A percentile compares a stretch with the other conserved stretches of the same genome.
Evolutionary conservation across 257 asterid species (phyloP).

Genomic region (Dorcoceras hygrometricum): DNA sequence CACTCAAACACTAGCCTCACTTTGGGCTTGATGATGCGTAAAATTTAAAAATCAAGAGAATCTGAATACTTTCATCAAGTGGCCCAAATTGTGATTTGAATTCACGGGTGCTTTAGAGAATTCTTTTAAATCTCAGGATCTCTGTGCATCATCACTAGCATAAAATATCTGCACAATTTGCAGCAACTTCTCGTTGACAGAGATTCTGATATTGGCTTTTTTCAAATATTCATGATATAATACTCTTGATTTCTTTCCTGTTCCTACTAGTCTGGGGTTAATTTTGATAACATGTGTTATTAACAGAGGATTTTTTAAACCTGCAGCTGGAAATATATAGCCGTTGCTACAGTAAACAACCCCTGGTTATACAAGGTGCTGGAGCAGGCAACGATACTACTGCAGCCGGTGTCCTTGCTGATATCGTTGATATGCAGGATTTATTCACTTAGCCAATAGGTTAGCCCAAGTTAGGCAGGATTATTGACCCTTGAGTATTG

Average conservation of each 20-base stretch:
- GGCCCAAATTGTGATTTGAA: neutral
- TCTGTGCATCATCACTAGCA: neutral
- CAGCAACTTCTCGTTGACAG: neutral
- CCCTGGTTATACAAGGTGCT: slow-evolving; percentile 90
- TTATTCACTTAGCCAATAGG: neutral
- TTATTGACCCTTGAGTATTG: neutral
- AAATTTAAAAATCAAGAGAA: neutral
- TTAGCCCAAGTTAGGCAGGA: neutral
- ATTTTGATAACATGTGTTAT: neutral
- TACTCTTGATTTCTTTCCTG: neutral
- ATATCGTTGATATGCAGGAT: slow-evolving; percentile 79
- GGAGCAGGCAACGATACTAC: slow-evolving; percentile 94
- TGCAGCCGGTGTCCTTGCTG: slow-evolving; percentile 92
- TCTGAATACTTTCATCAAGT: neutral
- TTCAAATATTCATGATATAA: slow-evolving; percentile 12
- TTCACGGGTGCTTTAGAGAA: neutral
- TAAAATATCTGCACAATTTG: neutral
- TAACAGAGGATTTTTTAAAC: neutral
- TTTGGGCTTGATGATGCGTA: neutral
- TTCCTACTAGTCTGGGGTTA: neutral
- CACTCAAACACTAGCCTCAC: neutral
- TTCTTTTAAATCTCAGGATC: too few species aligned
- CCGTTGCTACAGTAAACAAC: slow-evolving; percentile 69
- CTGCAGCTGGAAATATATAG: slow-evolving; percentile 80
- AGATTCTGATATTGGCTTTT: slow-evolving; percentile 2